A percentile compares a stretch with the other conserved stretches of the same genome.
Evolutionary conservation across 495 filamentous ascomycete genomes (phyloP).

Genomic region (Penicillium chermesinum): DNA sequence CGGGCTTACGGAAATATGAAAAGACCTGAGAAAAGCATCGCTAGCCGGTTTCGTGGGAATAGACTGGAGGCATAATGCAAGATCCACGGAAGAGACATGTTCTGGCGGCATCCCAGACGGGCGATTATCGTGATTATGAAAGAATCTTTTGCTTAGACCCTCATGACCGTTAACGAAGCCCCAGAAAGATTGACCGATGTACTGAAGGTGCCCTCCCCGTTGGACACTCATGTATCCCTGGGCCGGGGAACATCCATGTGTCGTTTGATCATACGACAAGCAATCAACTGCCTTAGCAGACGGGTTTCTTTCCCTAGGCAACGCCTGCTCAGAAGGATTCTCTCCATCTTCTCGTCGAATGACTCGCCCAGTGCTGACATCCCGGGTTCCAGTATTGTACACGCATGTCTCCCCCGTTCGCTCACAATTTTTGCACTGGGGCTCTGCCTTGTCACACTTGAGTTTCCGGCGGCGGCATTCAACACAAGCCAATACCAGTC

Average conservation of each 20-base stretch:
- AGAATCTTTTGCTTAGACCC: constrained; percentile 9
- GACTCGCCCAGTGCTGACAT: neutral
- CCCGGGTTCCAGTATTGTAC: constrained; percentile 10
- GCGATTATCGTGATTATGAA: constrained; percentile 8
- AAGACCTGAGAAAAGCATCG: constrained; percentile 8
- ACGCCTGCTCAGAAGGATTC: neutral
- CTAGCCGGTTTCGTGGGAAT: constrained; percentile 4
- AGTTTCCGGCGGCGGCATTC: constrained; percentile 26
- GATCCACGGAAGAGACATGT: constrained; percentile 1
- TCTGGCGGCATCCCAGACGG: constrained; percentile 7
- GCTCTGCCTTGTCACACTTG: constrained; percentile 21
- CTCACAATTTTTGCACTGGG: constrained; percentile 23
- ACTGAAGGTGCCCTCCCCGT: neutral
- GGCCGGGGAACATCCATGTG: neutral
- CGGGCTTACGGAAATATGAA: constrained; percentile 11
- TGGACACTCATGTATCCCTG: constrained; percentile 1
- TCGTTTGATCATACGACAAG: neutral
- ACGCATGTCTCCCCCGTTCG: constrained; percentile 17
- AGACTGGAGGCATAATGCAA: neutral
- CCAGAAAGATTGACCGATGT: constrained; percentile 11
- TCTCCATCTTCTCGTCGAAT: neutral
- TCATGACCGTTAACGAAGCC: constrained; percentile 4
- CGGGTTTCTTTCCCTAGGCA: neutral
- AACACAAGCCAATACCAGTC: constrained; percentile 19
- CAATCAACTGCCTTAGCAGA: neutral